Evolutionary conservation across 352 stramenopile genomes (phyloP), one percentile per base, ranked within the genome.

Genomic region (Phytophthora hybrid): DNA sequence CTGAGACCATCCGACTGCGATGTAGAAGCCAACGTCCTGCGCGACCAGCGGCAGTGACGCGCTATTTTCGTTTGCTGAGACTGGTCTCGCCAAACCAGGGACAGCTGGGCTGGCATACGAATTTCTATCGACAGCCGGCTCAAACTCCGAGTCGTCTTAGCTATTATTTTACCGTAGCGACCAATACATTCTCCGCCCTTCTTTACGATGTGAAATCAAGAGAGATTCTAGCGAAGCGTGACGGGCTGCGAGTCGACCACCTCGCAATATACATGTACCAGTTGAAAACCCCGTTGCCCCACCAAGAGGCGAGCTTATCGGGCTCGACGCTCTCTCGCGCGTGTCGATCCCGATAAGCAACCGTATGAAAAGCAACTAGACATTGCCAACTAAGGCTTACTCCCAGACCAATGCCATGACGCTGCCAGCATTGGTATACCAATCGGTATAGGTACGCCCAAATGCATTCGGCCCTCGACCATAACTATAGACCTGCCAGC

Each of bases 291-390:
- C 19, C 47, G 16, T 19, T 31, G 1, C 47, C 19, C n/a, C 47
- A 31, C 47, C 19, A 55, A 16, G 19, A 55, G 47, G 47, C 19
- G 47, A 55, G 47, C 47, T 55, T 55, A 18, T 55, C n/a, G 47
- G 47, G 10, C 10, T 55, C 47, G n/a, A 16, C n/a, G 19, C 19
- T 55, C 47, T 55, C 47, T 55, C 10, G 5, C 47, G 19, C 10
- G 47, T 44, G 5, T 31, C 4, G 29, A 31, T 31, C 29, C 29
- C 29, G 29, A 31, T 31, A 31, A 31, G 34, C 34, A 44, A 16
- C 2, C 34, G 13, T 16, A 18, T 47, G 39, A 19, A 9, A 16
- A 47, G 5, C 14, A 19, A 47, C 14, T 14, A 47, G 7, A 19
- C 14, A 18, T 47, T 47, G 16, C 39, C 9, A 18, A 7, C 14